Evolutionary conservation across 345 rosid species (phyloP).

Genomic region (Leavenworthia alabamica): DNA sequence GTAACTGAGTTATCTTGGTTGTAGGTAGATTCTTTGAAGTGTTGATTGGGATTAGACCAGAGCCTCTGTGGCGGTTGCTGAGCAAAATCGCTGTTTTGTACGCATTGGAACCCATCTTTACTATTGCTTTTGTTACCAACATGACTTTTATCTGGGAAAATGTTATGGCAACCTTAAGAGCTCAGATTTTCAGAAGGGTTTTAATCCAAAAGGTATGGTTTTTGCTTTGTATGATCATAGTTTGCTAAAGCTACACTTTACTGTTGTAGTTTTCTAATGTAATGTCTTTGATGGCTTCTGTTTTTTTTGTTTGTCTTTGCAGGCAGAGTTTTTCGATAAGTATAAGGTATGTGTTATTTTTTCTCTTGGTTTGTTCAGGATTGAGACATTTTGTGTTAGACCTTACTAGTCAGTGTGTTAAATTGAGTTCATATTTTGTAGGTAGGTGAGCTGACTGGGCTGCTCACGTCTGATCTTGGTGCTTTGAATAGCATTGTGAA

Average conservation of each 20-base stretch:
- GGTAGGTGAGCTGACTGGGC: constrained; percentile 86
- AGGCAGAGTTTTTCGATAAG: constrained; percentile 87
- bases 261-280: background rate
- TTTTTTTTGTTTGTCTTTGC: constrained; percentile 7
- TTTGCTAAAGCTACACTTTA: background rate
- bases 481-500: constrained; percentile 68
- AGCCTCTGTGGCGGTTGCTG: constrained; percentile 74
- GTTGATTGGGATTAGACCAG: constrained; percentile 63
- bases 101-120: constrained; percentile 71
- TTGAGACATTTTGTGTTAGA: background rate
- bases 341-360: constrained; percentile 53
- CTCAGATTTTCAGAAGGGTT: constrained; percentile 68
- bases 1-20: background rate
- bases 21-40: constrained; percentile 83
- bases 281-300: constrained; percentile 2
- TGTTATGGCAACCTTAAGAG: constrained; percentile 76
- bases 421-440: constrained; percentile 18
- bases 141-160: constrained; percentile 75
- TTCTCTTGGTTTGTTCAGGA: background rate
- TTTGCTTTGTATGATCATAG: background rate
- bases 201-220: constrained; percentile 73
- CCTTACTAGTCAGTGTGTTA: background rate
- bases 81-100: constrained; percentile 64
- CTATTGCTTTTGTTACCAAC: constrained; percentile 68
- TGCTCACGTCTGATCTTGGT: constrained; percentile 89